phyloP scores from a whole-genome alignment of 139 green algal genomes.

The Tetratostichococcus sp. region DNA sequence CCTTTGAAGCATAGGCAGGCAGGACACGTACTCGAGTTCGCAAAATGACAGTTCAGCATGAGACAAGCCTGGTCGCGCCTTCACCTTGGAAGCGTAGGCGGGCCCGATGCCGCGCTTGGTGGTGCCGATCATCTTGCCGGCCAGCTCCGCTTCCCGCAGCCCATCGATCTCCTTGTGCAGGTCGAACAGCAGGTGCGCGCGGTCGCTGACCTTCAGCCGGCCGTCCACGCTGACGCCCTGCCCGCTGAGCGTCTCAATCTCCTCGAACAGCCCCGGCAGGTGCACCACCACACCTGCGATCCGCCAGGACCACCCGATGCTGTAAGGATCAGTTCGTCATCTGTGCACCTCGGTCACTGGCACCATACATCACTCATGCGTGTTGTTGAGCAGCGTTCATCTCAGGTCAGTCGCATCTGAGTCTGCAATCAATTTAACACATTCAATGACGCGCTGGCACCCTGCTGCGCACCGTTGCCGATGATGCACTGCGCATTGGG shows the following conservation, averaged over 20 bases:
- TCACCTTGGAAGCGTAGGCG: slow-evolving; percentile 87
- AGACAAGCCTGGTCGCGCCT: too few species aligned
- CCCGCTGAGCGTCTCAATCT: slow-evolving; percentile 70
- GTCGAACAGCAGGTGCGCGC: slow-evolving; percentile 97
- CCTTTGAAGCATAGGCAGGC: neutral
- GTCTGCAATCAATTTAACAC: too few species aligned
- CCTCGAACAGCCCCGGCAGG: slow-evolving; percentile 89
- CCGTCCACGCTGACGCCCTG: slow-evolving; percentile 53
- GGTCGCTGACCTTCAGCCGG: slow-evolving; percentile 73
- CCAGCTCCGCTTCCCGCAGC: slow-evolving; percentile 86
- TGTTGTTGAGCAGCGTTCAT: too few species aligned
- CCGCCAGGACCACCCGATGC: slow-evolving; percentile 17
- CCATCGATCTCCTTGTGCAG: slow-evolving; percentile 98
- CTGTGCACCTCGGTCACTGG: too few species aligned
- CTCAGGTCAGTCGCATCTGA: too few species aligned
- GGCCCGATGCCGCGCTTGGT: slow-evolving; percentile 98
- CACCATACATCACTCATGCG: too few species aligned
- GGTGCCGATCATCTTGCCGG: slow-evolving; percentile 69
- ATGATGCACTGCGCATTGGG: slow-evolving; percentile 84
- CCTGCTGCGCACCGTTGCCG: slow-evolving; percentile 67
- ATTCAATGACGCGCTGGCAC: neutral
- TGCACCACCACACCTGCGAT: slow-evolving; percentile 86
- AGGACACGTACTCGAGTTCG: neutral
- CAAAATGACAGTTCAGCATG: too few species aligned
- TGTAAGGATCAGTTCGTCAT: too few species aligned